Base-by-base conservation (phyloP, 1,139 yeast genomes). In the Yamadazyma dendronema region DNA sequence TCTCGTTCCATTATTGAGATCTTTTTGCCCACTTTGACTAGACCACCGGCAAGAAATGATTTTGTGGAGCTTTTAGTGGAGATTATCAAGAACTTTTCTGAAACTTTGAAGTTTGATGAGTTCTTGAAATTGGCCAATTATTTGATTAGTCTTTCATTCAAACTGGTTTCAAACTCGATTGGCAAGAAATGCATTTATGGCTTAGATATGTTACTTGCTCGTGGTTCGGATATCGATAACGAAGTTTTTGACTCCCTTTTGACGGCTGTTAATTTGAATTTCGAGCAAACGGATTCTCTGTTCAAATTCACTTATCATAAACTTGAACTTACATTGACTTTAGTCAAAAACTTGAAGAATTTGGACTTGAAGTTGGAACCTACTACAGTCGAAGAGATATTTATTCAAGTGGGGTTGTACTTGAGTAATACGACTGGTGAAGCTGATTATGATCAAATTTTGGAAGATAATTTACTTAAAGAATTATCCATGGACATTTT, bases 21-120 rank as follows among this genome's bases (percentile, higher is more conserved):
- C 17, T 38, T 61, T 10, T 31, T 59, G 19, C 62, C 63, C 11
- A 40, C 45, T 28, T 39, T 57, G 15, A 36, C 46, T 16, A 44
- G 37, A 4, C 48, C 55, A n/a, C 46, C 55, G 4, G 49, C 59
- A 8, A 66, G 78, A 1, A 68, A 82, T 31, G 92, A 84, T 47
- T 65, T 74, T 27, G 72, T 84, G 48, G 95, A 85, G 52, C 72
- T 83, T 5, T 59, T 84, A 34, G 68, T 74, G 21, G 89, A 83
- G 48, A 52, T 84, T 29, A 61, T 82, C 34, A 72, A 71, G 41
- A 67, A 72, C 39, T 64, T 80, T 42, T 88, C 89, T 2, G 54
- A 61, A 21, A 67, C 65, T 9, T 65, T 86, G 32, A 51, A 65
- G 0, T 46, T 54, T 1, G 52, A 59, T 0, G 84, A 81, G 41